Percentiles rank a stretch among this genome's conserved stretches.
Evolutionary conservation across 2,329 filamentous ascomycete genomes (phyloP).

Genomic region (Fusarium secorum): DNA sequence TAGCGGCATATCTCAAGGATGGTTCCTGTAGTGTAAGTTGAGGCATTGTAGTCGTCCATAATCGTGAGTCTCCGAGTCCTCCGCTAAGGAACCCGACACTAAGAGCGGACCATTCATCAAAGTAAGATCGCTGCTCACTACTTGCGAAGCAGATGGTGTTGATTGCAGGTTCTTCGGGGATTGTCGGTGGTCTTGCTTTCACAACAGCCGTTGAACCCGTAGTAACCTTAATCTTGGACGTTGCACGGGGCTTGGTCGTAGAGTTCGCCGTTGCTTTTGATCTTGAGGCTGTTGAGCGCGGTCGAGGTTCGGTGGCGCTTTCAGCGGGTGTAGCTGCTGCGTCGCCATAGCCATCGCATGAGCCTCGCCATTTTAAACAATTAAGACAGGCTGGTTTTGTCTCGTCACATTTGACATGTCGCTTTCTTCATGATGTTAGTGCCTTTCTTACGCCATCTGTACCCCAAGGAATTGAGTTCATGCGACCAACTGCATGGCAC

Average conservation of each 20-base stretch:
- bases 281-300: constrained; percentile 12
- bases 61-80: constrained; percentile 44
- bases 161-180: constrained; percentile 46
- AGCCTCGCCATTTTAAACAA: constrained; percentile 53
- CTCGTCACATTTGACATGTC: constrained; percentile 55
- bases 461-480: neutral
- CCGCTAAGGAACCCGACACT: constrained; percentile 49
- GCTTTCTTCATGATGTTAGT: constrained; percentile 44
- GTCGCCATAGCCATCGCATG: constrained; percentile 49
- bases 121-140: constrained; percentile 48
- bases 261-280: constrained; percentile 3
- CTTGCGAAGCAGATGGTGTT: constrained; percentile 48
- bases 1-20: constrained; percentile 50
- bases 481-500: constrained; percentile 12
- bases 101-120: constrained; percentile 49
- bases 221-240: constrained; percentile 24
- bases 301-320: constrained; percentile 3
- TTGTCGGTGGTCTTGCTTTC: constrained; percentile 43
- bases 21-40: constrained; percentile 51
- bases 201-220: constrained; percentile 39
- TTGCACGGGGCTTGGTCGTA: constrained; percentile 8
- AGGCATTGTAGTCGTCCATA: constrained; percentile 53
- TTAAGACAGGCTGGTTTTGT: constrained; percentile 52
- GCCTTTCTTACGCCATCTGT: neutral
- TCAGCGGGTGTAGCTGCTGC: constrained; percentile 12